These are phyloP conservation scores for Lentinula boryana DNA, from an alignment of 768 basidiomycete genomes.

Conservation along the genomic window DNA sequence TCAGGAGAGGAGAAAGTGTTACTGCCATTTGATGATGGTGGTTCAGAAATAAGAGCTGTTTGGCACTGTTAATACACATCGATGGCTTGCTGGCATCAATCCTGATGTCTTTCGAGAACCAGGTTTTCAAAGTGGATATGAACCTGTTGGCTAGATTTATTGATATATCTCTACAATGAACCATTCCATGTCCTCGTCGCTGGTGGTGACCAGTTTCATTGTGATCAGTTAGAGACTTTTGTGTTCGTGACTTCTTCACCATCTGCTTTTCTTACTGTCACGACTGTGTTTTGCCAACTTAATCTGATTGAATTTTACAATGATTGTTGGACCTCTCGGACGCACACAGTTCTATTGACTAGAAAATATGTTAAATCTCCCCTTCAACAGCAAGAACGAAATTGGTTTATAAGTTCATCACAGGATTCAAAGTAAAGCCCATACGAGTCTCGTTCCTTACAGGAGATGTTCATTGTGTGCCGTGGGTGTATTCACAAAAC, in stretches of 20 bases:
- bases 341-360: constrained; percentile 36
- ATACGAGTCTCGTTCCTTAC: constrained; percentile 81
- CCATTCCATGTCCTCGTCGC: constrained; percentile 93
- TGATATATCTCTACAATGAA: constrained; percentile 67
- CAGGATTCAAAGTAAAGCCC: constrained; percentile 61
- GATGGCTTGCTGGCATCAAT: constrained; percentile 83
- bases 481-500: constrained; percentile 62
- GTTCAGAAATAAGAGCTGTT: too few relatives aligned
- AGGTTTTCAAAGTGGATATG: constrained; percentile 76
- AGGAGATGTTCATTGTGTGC: constrained; percentile 95
- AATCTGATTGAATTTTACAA: constrained; percentile 44
- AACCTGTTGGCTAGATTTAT: constrained; percentile 94
- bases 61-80: too few relatives aligned
- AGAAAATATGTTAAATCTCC: neutral
- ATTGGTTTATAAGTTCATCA: constrained; percentile 76
- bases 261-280: constrained; percentile 37
- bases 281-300: too few relatives aligned
- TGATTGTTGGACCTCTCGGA: constrained; percentile 86
- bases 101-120: constrained; percentile 81
- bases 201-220: constrained; percentile 91
- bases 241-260: constrained; percentile 60
- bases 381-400: constrained; percentile 71
- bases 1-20: too few relatives aligned
- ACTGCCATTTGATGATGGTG: too few relatives aligned
- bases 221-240: constrained; percentile 55